Conservation (phyloP, 192 early-diverging fungal species). For the Chytriomyces hyalinus region DNA sequence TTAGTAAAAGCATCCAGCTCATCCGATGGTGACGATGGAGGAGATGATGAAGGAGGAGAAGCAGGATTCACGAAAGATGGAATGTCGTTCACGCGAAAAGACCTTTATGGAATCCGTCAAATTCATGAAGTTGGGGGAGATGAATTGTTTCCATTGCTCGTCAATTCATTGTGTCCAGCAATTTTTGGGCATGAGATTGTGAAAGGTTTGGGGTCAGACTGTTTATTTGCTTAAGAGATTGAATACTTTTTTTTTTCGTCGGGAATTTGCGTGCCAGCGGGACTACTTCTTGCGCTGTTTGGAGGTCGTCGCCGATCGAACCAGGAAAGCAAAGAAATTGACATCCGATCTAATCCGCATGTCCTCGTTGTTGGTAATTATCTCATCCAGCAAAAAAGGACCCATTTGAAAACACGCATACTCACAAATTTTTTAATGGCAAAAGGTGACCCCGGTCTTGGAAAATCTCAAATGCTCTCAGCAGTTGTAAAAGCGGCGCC, state of each 20-base stretch:
- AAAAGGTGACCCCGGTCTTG: conserved; percentile 75
- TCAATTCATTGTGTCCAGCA: conserved; percentile 79
- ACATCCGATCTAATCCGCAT: conserved; percentile 72
- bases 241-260: background rate
- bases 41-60: conserved; percentile 38
- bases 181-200: conserved; percentile 87
- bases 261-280: conserved; percentile 47
- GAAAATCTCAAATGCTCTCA: conserved; percentile 80
- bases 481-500: conserved; percentile 77
- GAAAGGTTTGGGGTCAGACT: conserved; percentile 45
- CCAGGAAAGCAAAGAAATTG: conserved; percentile 49
- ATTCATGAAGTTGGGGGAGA: conserved; percentile 57
- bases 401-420: too few relatives aligned
- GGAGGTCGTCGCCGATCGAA: conserved; percentile 59
- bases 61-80: conserved; percentile 64
- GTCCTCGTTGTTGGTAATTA: conserved; percentile 70
- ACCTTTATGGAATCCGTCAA: conserved; percentile 74
- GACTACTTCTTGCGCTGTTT: conserved; percentile 78
- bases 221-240: too few relatives aligned
- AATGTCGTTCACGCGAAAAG: conserved; percentile 72
- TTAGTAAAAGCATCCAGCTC: conserved; percentile 63
- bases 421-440: too few relatives aligned
- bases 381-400: background rate
- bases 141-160: conserved; percentile 67
- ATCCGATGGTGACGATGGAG: conserved; percentile 33